phyloP scores from a whole-genome alignment of 495 filamentous ascomycete species.

The Aspergillus funiculosus region DNA sequence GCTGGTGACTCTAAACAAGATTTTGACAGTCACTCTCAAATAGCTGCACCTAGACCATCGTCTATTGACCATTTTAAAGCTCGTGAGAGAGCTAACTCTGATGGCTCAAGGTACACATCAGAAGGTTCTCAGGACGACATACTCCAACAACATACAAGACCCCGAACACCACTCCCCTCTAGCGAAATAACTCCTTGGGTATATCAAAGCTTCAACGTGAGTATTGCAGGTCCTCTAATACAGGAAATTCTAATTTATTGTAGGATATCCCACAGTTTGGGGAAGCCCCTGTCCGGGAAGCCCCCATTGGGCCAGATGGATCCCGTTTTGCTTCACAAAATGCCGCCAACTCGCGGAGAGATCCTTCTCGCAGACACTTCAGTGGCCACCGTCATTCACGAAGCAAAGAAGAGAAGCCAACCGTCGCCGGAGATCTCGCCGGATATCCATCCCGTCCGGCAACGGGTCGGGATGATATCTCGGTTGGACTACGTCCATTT shows the following conservation, averaged over 20 bases:
- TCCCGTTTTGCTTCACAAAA: slow-evolving; percentile 51
- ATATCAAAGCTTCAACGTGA: slow-evolving; percentile 80
- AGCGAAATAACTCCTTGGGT: slow-evolving; percentile 94
- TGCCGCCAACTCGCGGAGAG: slow-evolving; percentile 37
- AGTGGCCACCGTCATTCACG: slow-evolving; percentile 67
- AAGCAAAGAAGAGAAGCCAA: slow-evolving; percentile 67
- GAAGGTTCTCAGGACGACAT: slow-evolving; percentile 44
- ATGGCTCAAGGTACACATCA: slow-evolving; percentile 49
- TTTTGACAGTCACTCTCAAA: slow-evolving; percentile 55
- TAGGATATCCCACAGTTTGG: slow-evolving; percentile 77
- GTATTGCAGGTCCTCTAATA: slow-evolving; percentile 20
- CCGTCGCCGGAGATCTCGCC: slow-evolving; percentile 39
- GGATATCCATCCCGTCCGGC: slow-evolving; percentile 50
- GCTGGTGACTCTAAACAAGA: slow-evolving; percentile 63
- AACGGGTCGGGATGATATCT: slow-evolving; percentile 65
- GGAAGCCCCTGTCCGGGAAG: slow-evolving; percentile 72
- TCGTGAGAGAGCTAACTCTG: slow-evolving; percentile 71
- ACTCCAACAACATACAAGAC: slow-evolving; percentile 65
- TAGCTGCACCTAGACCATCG: slow-evolving; percentile 45
- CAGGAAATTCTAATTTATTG: not conserved
- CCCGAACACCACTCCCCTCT: slow-evolving; percentile 78
- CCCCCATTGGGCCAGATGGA: slow-evolving; percentile 62
- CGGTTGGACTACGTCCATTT: slow-evolving; percentile 45
- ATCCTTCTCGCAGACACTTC: slow-evolving; percentile 53
- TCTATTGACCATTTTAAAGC: slow-evolving; percentile 52